A percentile compares a stretch with the other conserved stretches of the same genome.
Evolutionary conservation across 1,139 yeast genomes (phyloP).

Genomic region (Wickerhamiella infanticola): DNA sequence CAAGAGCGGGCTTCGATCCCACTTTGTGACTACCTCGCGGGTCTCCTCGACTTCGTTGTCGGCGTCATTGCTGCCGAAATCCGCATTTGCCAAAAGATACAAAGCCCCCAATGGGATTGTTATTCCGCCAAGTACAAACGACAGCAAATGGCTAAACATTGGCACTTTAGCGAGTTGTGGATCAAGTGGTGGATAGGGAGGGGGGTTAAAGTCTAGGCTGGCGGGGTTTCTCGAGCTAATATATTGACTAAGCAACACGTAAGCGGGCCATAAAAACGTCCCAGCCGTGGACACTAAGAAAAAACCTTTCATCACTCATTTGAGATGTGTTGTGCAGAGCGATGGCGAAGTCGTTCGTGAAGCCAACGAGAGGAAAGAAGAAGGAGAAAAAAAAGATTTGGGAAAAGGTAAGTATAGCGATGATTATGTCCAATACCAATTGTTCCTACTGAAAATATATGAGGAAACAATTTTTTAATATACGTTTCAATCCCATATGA

Average conservation of each 20-base stretch:
- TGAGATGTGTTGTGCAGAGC: slow-evolving; percentile 1
- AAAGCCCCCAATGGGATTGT: neutral
- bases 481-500: slow-evolving; percentile 21
- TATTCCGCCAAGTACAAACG: neutral
- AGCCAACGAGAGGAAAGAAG: neutral
- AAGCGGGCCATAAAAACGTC: neutral
- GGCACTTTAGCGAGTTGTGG: neutral
- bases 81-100: neutral
- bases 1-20: neutral
- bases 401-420: slow-evolving; percentile 8
- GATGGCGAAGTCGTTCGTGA: neutral
- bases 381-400: neutral
- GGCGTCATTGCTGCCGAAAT: neutral
- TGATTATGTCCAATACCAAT: slow-evolving; percentile 19
- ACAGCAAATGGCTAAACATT: neutral
- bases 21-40: neutral
- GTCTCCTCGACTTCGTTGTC: neutral
- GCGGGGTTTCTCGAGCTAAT: neutral
- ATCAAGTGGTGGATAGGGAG: neutral
- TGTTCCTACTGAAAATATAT: slow-evolving; percentile 21
- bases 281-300: neutral
- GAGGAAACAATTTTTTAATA: slow-evolving; percentile 12
- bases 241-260: neutral
- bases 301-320: neutral
- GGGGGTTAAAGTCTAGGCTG: neutral